Conservation (phyloP, 2,329 filamentous ascomycete species). For the Drechslerella coelobrocha region DNA sequence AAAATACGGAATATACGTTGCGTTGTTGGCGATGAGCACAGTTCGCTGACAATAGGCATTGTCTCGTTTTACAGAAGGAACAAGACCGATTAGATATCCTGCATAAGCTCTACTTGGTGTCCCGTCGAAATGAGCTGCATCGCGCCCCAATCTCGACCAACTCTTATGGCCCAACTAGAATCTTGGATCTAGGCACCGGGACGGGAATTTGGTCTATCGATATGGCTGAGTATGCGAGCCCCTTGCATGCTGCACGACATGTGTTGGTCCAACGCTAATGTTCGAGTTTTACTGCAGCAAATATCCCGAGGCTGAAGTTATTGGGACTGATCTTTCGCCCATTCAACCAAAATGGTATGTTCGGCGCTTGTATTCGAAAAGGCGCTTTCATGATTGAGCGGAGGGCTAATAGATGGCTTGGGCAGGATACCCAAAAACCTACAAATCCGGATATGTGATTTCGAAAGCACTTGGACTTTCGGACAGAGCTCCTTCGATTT, state of each 20-base stretch:
- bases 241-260: slow-evolving; percentile 61
- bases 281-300: slow-evolving; percentile 57
- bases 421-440: slow-evolving; percentile 70
- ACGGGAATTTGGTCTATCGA: slow-evolving; percentile 92
- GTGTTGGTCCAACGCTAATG: slow-evolving; percentile 41
- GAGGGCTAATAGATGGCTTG: slow-evolving; percentile 46
- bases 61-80: slow-evolving; percentile 64
- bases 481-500: slow-evolving; percentile 77
- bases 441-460: slow-evolving; percentile 74
- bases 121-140: slow-evolving; percentile 64
- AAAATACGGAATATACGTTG: slow-evolving; percentile 10
- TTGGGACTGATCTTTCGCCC: slow-evolving; percentile 59
- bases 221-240: slow-evolving; percentile 68
- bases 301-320: slow-evolving; percentile 65
- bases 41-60: slow-evolving; percentile 43
- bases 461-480: slow-evolving; percentile 76
- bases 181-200: slow-evolving; percentile 78
- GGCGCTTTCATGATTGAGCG: background rate
- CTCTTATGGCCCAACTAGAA: slow-evolving; percentile 55
- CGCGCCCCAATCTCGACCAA: slow-evolving; percentile 60
- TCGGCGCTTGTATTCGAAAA: background rate
- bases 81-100: slow-evolving; percentile 81
- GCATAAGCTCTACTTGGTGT: slow-evolving; percentile 76
- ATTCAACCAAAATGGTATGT: slow-evolving; percentile 57
- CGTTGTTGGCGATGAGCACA: slow-evolving; percentile 15